phyloP scores from a whole-genome alignment of 2,329 filamentous ascomycete species.

The Ophiostoma piceae region DNA sequence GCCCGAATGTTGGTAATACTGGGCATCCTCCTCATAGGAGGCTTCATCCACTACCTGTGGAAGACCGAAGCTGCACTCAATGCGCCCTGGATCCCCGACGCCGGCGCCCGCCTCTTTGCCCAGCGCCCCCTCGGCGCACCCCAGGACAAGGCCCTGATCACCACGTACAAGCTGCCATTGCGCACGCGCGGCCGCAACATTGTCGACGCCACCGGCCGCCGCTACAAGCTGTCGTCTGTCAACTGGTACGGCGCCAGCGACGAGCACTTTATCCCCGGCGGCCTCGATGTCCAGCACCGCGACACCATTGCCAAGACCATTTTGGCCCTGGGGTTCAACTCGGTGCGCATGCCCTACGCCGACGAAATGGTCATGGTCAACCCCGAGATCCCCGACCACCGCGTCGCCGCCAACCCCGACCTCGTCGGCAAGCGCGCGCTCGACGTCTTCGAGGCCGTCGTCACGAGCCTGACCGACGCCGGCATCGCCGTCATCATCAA shows the following conservation, averaged over 20 bases:
- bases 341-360: conserved; percentile 62
- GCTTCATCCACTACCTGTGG: conserved; percentile 42
- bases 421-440: conserved; percentile 52
- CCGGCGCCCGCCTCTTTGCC: conserved; percentile 43
- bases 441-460: conserved; percentile 56
- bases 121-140: conserved; percentile 45
- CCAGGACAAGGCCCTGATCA: conserved; percentile 40
- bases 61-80: conserved; percentile 41
- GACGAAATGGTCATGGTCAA: conserved; percentile 62
- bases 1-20: conserved; percentile 38
- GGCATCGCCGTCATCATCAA: conserved; percentile 63
- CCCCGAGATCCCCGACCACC: conserved; percentile 47
- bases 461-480: conserved; percentile 54
- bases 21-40: conserved; percentile 36
- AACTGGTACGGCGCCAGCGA: conserved; percentile 71
- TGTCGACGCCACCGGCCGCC: conserved; percentile 51
- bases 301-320: conserved; percentile 56
- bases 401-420: conserved; percentile 56
- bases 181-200: conserved; percentile 56
- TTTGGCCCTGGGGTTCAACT: conserved; percentile 61
- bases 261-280: conserved; percentile 58
- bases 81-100: conserved; percentile 48
- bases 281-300: conserved; percentile 59
- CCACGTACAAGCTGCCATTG: conserved; percentile 52
- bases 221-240: conserved; percentile 58